Base-by-base conservation (phyloP, 805 yeast genomes). In the Saccharomycopsis selenospora region DNA sequence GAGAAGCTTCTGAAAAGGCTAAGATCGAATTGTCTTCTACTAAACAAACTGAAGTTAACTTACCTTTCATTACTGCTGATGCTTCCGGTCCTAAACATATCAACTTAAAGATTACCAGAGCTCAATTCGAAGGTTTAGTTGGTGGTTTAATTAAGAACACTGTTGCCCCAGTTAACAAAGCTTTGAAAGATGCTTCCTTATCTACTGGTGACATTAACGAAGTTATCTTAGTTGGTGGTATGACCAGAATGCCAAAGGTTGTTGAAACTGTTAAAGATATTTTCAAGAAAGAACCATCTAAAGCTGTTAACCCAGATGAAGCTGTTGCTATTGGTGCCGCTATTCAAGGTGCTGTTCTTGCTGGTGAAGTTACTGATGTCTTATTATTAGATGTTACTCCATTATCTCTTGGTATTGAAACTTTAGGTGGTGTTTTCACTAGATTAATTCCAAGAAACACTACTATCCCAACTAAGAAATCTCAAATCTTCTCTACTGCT, bases 281-380 rank as follows among this genome's bases (percentile, higher is more conserved):
- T 61, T 89, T 89, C 70, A 82, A 82, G 63, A 83, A 76, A 68
- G 85, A 81, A 59, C 95, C 96, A 59, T 84, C 86, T 63, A 88
- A 85, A 73, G 80, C 91, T 47, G 95, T 89, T 60, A 89, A 89
- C 80, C 97, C 97, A 44, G 95, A 85, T 64, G 95, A 85, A 74
- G 95, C 95, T 43, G 95, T 85, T 53, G 93, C 95, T 58, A 80
- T 89, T 70, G 97, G 97, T 72, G 97, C 97, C 56, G 96, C 96
- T 51, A 90, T 89, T 60, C 97, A 89, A 74, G 97, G 96, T 70
- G 97, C 95, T 61, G 95, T 89, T 55, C 75, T 89, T 56, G 85
- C 95, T 51, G 97, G 97, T 68, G 95, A 87, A 69, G 95, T 89
- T 57, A 86, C 85, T 66, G 95, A 89, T 64, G 95, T 89, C 57